Percentiles rank a stretch among this genome's conserved stretches.
Conservation (phyloP, 1,284 basidiomycete genomes). For the Apiotrichum mycotoxinovorans region DNA sequence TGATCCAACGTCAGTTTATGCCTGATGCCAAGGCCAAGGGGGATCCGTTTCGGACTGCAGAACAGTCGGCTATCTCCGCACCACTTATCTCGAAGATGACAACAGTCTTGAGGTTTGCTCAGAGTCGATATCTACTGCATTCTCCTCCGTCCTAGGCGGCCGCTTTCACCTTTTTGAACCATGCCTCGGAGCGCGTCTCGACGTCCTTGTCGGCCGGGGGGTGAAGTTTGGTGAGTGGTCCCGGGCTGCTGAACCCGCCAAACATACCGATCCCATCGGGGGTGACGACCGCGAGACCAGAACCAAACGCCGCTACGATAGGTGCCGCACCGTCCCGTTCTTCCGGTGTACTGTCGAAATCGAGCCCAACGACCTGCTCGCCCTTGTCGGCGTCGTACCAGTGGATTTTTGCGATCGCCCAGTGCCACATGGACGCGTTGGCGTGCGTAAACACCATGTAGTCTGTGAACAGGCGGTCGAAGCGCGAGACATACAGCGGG, state of each 20-base stretch:
- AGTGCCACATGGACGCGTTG: slow-evolving; percentile 9
- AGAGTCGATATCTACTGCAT: too few relatives aligned
- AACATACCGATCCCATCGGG: slow-evolving; percentile 16
- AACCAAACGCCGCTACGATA: neutral
- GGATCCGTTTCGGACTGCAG: too few relatives aligned
- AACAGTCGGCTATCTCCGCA: too few relatives aligned
- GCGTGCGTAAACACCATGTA: slow-evolving; percentile 28
- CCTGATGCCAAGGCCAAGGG: too few relatives aligned
- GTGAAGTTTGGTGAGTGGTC: neutral
- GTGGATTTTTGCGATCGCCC: neutral
- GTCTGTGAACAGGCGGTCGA: slow-evolving; percentile 19
- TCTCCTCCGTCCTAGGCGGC: too few relatives aligned
- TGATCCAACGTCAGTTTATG: too few relatives aligned
- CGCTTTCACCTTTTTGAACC: slow-evolving; percentile 7
- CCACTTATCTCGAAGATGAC: too few relatives aligned
- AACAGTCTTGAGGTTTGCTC: too few relatives aligned
- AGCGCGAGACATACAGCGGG: slow-evolving; percentile 9
- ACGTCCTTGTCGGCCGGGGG: neutral
- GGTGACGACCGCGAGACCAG: slow-evolving; percentile 1
- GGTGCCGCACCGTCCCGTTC: neutral
- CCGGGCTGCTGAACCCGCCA: neutral
- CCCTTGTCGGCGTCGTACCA: neutral
- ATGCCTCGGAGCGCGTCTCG: slow-evolving; percentile 1
- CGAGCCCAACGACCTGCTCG: too few relatives aligned
- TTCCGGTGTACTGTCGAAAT: neutral